Evolutionary conservation across 805 yeast genomes (phyloP).

Genomic region (Yamadazyma insecticola): DNA sequence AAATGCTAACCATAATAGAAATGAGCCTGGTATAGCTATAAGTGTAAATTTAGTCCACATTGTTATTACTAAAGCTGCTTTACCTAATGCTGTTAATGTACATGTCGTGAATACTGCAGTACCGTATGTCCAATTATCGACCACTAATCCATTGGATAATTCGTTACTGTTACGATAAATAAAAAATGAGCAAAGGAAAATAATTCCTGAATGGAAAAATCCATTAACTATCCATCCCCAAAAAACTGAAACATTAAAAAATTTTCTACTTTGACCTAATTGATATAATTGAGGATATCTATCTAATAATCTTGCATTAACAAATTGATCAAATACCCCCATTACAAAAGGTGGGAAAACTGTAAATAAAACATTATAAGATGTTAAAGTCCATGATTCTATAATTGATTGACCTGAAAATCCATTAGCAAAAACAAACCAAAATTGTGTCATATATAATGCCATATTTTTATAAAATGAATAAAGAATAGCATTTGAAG

Average conservation of each 20-base stretch:
- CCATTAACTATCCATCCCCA: conserved; percentile 99
- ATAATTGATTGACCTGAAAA: conserved; percentile 93
- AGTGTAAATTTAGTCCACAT: conserved; percentile 94
- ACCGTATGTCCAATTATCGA: conserved; percentile 95
- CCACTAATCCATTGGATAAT: conserved; percentile 61
- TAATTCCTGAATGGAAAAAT: conserved; percentile 85
- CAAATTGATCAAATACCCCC: conserved; percentile 96
- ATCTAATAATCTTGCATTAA: conserved; percentile 81
- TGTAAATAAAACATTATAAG: conserved; percentile 90
- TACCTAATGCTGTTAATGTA: conserved; percentile 83
- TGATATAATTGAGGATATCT: conserved; percentile 91
- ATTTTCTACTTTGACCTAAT: conserved; percentile 82
- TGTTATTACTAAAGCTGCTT: conserved; percentile 88
- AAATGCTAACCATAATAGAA: conserved; percentile 74
- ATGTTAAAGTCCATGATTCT: conserved; percentile 97
- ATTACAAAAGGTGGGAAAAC: conserved; percentile 93
- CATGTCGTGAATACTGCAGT: conserved; percentile 85
- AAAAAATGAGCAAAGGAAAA: conserved; percentile 66
- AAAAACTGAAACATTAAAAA: conserved; percentile 85
- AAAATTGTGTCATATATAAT: conserved; percentile 94
- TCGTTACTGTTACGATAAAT: conserved; percentile 68
- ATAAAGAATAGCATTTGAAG: conserved; percentile 86
- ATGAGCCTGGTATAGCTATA: conserved; percentile 92
- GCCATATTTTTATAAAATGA: conserved; percentile 96
- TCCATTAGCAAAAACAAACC: conserved; percentile 92